Conservation (phyloP, 2,329 filamentous ascomycete species). For the Colletotrichum nymphaeae region DNA sequence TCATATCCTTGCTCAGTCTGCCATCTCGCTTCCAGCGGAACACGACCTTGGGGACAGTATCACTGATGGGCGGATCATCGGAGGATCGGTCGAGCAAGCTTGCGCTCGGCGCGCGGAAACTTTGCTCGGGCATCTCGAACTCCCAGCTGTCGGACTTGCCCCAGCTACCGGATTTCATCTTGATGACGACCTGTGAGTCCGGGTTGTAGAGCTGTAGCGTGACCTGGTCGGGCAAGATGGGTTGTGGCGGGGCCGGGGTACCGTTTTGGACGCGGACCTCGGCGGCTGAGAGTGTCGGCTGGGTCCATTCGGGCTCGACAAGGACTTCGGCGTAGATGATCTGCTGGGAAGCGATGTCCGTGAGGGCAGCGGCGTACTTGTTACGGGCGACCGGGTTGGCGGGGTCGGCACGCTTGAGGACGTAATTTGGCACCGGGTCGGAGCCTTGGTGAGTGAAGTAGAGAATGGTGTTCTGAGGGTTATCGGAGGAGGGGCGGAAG, state of each 20-base stretch:
- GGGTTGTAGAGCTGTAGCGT: constrained; percentile 93
- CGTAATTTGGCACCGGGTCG: constrained; percentile 83
- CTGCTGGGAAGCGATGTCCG: constrained; percentile 83
- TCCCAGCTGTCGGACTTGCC: constrained; percentile 86
- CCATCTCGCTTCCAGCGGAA: constrained; percentile 94
- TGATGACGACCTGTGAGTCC: constrained; percentile 82
- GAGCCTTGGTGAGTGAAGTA: constrained; percentile 79
- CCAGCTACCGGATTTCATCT: constrained; percentile 80
- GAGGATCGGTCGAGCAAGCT: constrained; percentile 83
- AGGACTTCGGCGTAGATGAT: constrained; percentile 90
- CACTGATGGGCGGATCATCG: constrained; percentile 47
- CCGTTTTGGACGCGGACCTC: constrained; percentile 79
- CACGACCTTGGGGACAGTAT: constrained; percentile 77
- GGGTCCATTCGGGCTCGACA: constrained; percentile 86
- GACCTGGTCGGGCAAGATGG: constrained; percentile 82
- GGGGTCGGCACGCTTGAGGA: constrained; percentile 82
- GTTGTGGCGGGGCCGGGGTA: constrained; percentile 69
- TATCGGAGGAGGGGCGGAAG: constrained; percentile 63
- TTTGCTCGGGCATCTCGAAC: constrained; percentile 89
- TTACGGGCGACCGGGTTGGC: constrained; percentile 77
- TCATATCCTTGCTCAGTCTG: constrained; percentile 86
- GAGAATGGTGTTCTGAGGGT: constrained; percentile 66
- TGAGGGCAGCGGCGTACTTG: constrained; percentile 87
- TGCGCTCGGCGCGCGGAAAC: constrained; percentile 82
- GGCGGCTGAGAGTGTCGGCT: constrained; percentile 83